Base-by-base conservation (phyloP, 495 filamentous ascomycete species). In the Neurospora cerealis region DNA sequence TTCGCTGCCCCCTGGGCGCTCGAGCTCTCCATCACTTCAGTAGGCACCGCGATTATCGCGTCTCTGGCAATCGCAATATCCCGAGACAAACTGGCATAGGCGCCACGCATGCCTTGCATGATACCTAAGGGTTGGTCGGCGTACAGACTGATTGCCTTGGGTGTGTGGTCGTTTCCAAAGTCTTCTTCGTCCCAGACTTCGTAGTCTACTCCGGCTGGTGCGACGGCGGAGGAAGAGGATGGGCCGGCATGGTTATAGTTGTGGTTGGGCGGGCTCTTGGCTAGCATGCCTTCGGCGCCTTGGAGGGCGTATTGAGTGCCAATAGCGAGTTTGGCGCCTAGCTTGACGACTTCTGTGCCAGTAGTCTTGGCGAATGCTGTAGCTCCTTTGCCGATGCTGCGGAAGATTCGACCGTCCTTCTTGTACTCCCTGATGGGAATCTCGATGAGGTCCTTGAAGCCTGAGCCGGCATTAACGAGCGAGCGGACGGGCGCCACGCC, bases 271-370 rank as follows among this genome's bases (percentile, higher is more conserved):
- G 83, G 88, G 28, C 86, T 83, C 6, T 87, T 87, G 1, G 77
- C 81, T 24, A 98, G 85, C 39, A 95, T 82, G 41, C 89, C 92
- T 80, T 99, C 96, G 0, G 95, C 93, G 34, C 91, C 91, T 79
- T 97, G 93, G 4, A 98, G 86, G 40, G 94, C 88, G 34, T 91
- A 95, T 77, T 99, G 96, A 7, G 96, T 97, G 44, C 96, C 96
- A 48, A 98, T 92, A 17, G 96, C 96, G 28, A 98, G 84, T 81
- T 98, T 98, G 21, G 96, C 96, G 11, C 96, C 96, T 2, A 99
- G 86, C 74, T 94, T 95, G 74, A 97, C 91, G 10, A 97, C 86
- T 79, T 98, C 96, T 15, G 89, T 93, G 5, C 93, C 93, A 1
- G 96, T 98, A 13, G 93, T 98, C 78, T 92, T 95, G 38, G 93